Percentiles rank a stretch among this genome's conserved stretches.
These are phyloP conservation scores for Mycena epipterygia DNA, from an alignment of 768 basidiomycete genomes.

Conservation along the genomic window DNA sequence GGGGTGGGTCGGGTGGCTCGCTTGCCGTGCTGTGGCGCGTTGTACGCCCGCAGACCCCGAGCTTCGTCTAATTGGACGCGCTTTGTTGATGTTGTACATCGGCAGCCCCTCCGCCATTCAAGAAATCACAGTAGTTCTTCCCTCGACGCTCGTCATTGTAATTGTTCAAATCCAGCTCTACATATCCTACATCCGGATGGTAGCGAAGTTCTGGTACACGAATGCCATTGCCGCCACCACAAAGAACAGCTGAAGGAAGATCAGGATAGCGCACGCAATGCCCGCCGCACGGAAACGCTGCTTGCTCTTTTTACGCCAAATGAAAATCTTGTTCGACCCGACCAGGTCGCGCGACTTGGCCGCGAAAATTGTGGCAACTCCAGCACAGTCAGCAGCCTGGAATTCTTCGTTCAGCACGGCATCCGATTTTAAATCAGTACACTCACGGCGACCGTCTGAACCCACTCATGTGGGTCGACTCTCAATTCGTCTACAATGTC, in stretches of 20 bases:
- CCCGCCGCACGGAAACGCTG: conserved; percentile 6
- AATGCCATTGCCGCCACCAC: conserved; percentile 2
- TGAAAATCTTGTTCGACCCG: conserved; percentile 18
- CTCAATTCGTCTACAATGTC: conserved; percentile 25
- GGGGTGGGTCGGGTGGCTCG: background rate
- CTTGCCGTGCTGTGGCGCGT: conserved; percentile 10
- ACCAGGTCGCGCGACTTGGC: conserved; percentile 24
- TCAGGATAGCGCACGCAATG: conserved; percentile 10
- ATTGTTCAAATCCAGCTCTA: background rate
- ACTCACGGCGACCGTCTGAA: conserved; percentile 32
- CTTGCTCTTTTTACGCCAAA: conserved; percentile 27
- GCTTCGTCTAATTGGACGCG: background rate
- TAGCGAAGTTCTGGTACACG: conserved; percentile 9
- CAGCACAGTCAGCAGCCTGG: conserved; percentile 27
- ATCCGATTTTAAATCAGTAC: conserved; percentile 5
- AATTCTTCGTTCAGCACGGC: conserved; percentile 12
- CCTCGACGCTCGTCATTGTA: background rate
- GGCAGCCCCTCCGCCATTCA: conserved; percentile 11
- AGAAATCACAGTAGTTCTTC: conserved; percentile 7
- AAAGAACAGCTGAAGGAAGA: conserved; percentile 23
- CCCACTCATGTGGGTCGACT: conserved; percentile 26
- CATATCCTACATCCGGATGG: conserved; percentile 1
- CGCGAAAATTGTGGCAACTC: conserved; percentile 25
- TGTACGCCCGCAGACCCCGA: conserved; percentile 20
- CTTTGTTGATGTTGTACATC: conserved; percentile 30